A percentile compares a stretch with the other conserved stretches of the same genome.
Conservation (phyloP, 768 basidiomycete species). For the Leccinum truebloodii region DNA sequence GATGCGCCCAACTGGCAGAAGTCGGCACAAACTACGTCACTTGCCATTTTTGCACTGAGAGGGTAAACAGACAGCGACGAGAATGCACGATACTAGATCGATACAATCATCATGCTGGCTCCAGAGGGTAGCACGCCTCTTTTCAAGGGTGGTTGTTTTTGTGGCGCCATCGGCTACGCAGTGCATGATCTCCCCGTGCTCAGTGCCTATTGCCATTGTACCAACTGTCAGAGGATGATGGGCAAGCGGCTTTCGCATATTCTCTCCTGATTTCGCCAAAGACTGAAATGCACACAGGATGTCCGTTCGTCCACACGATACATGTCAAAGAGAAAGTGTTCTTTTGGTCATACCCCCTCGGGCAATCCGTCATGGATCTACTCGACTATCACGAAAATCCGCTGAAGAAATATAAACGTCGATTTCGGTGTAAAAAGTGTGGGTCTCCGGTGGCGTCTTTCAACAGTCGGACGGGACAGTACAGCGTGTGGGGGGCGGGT, state of each 20-base stretch:
- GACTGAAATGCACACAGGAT: conserved; percentile 22
- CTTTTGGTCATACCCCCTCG: conserved; percentile 42
- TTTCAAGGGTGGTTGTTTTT: conserved; percentile 58
- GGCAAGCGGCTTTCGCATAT: conserved; percentile 37
- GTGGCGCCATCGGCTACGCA: conserved; percentile 50
- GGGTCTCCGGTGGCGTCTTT: conserved; percentile 54
- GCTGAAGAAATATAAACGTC: conserved; percentile 57
- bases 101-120: conserved; percentile 9
- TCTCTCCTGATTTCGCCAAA: background rate
- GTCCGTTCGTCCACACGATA: conserved; percentile 62
- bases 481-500: conserved; percentile 60
- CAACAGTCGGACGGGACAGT: conserved; percentile 47
- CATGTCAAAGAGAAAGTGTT: conserved; percentile 56
- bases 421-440: conserved; percentile 63
- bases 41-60: too few species aligned
- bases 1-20: too few species aligned
- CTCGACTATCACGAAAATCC: conserved; percentile 52
- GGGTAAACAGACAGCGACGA: too few species aligned
- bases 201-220: conserved; percentile 71
- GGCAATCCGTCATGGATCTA: conserved; percentile 32
- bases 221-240: conserved; percentile 61
- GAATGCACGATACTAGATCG: background rate
- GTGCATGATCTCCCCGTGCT: conserved; percentile 50
- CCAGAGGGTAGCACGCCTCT: conserved; percentile 18
- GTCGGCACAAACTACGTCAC: too few species aligned